Conservation (phyloP, 2,329 filamentous ascomycete genomes). For the Paecilomyces sp. region DNA sequence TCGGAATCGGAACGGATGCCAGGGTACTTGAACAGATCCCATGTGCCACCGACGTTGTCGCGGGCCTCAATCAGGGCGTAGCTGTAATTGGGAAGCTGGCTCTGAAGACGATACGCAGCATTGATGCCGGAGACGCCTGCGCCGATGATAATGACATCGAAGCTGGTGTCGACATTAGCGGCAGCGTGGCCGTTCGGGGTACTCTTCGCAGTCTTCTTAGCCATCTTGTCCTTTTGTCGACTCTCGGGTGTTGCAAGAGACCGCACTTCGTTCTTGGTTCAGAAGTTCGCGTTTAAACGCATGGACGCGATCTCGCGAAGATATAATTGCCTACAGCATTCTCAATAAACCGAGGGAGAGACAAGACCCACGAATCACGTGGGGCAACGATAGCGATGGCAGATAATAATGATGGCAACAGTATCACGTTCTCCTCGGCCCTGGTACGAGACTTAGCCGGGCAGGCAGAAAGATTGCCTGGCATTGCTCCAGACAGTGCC, state of each 20-base stretch:
- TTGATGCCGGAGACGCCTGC: conserved; percentile 73
- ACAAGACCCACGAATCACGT: background rate
- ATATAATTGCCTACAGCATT: background rate
- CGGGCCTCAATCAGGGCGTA: conserved; percentile 66
- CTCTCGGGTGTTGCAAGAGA: background rate
- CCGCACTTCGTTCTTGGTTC: background rate
- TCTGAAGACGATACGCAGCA: conserved; percentile 62
- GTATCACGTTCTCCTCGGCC: background rate
- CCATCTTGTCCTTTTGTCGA: background rate
- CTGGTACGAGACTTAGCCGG: background rate
- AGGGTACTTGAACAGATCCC: conserved; percentile 71
- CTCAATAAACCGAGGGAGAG: background rate
- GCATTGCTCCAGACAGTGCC: background rate
- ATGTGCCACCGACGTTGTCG: conserved; percentile 63
- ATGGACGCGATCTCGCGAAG: background rate
- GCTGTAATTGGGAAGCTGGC: conserved; percentile 46
- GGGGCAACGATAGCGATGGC: background rate
- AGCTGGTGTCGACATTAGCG: conserved; percentile 14
- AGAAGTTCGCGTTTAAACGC: background rate
- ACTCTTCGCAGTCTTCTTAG: background rate
- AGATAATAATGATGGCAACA: background rate
- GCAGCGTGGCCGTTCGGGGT: conserved; percentile 12
- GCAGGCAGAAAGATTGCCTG: background rate
- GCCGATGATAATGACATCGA: conserved; percentile 60
- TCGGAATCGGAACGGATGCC: conserved; percentile 61